Conservation (phyloP, 257 asterid species). For the Haberlea rhodopensis region DNA sequence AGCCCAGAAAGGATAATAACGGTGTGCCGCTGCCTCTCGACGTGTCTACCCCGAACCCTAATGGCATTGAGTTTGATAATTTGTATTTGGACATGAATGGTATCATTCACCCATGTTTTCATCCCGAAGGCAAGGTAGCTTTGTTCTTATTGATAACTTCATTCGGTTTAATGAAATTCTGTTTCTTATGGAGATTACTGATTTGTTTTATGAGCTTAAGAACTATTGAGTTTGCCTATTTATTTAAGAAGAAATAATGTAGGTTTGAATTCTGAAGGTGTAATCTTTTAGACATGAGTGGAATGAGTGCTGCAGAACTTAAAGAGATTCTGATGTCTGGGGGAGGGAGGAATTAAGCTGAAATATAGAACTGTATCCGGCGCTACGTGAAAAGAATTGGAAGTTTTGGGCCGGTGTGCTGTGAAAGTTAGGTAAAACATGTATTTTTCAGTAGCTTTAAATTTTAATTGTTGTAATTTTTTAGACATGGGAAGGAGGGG, state of each 20-base stretch:
- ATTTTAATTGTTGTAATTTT: no score
- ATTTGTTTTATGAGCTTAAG: not conserved
- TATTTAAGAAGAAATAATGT: no score
- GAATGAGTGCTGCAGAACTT: not conserved
- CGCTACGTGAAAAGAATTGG: no score
- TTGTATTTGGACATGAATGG: constrained; percentile 94
- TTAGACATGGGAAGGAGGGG: no score
- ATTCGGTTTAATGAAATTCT: not conserved
- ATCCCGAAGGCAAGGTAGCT: constrained; percentile 87
- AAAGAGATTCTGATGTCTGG: not conserved
- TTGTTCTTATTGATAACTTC: not conserved
- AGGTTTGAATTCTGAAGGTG: not conserved
- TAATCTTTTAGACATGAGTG: not conserved
- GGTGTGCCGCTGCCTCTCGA: constrained; percentile 45
- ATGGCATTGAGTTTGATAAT: constrained; percentile 86
- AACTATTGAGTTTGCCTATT: not conserved
- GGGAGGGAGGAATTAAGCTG: not conserved
- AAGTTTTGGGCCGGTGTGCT: no score
- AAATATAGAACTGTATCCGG: no score
- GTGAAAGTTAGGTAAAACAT: no score
- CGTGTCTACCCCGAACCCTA: constrained; percentile 76
- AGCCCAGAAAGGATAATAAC: constrained; percentile 39
- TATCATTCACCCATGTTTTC: constrained; percentile 95
- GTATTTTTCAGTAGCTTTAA: no score
- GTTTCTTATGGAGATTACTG: not conserved